Base-by-base conservation (phyloP, 176 grass and related monocot genomes). In the Oryza meyeriana region DNA sequence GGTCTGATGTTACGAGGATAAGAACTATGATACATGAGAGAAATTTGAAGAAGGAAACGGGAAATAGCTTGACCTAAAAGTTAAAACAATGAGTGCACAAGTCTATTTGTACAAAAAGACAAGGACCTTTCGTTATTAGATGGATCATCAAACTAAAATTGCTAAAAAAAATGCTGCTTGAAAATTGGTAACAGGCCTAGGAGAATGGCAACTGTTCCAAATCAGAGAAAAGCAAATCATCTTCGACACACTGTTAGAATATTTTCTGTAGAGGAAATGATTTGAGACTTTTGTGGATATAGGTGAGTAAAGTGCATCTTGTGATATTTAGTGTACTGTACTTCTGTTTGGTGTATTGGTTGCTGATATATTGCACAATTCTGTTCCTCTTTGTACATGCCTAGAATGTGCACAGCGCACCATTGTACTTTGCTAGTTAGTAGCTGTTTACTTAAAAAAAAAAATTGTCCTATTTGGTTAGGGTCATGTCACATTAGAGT, bases 1-100 rank as follows among this genome's bases (percentile, higher is more conserved):
- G 91, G 91, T 81, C 72, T 48, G 79, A 90, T 76, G 85, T 83
- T 22, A 61, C 75, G 14, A 88, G 69, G 64, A 89, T 93, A 69
- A 88, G 91, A 93, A 74, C 48, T 71, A 68, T 85, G 32, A 85
- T 93, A 83, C 63, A 85, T 83, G 85, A 88, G 64, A 88, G 28
- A 47, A 81, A 32, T 84, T 83, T 90, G 71, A 85, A 82, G 79
- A 93, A 90, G 71, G 83, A 50, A 74, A 78, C 22, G 11, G 91
- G 91, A 58, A 90, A 76, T 67, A 86, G 85, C 79, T 83, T 74
- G 78, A 67, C 83, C 72, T 87, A 64, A 75, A 64, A 68, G 48
- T 73, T 84, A 44, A 70, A 69, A 67, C 47, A 36, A 39, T 66
- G 16, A 30, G 24, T 40, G 29, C 69, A 44, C 36, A 22, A 58